These are phyloP conservation scores for Allomyces arbusculus DNA, from an alignment of 192 early-diverging fungal species.

Conservation along the genomic window DNA sequence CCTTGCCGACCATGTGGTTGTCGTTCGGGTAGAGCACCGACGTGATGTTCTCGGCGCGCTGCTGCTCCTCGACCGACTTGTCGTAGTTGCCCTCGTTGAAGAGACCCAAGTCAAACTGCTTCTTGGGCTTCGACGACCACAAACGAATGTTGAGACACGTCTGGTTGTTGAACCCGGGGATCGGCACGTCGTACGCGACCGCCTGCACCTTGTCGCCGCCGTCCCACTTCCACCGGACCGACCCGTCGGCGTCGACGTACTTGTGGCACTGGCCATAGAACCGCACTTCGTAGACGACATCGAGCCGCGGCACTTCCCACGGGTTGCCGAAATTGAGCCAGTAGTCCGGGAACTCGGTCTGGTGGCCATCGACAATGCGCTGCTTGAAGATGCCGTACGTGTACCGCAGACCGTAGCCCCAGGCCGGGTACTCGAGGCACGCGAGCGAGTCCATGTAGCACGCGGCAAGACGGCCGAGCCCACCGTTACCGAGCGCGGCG, in stretches of 20 bases:
- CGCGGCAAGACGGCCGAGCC: constrained; percentile 86
- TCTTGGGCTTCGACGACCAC: constrained; percentile 84
- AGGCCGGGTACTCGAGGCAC: constrained; percentile 77
- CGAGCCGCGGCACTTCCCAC: constrained; percentile 86
- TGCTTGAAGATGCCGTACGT: constrained; percentile 99
- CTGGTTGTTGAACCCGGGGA: constrained; percentile 86
- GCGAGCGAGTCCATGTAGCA: constrained; percentile 97
- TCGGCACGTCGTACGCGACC: constrained; percentile 90
- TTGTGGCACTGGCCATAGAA: constrained; percentile 77
- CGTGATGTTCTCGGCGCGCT: constrained; percentile 80
- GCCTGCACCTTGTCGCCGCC: constrained; percentile 69
- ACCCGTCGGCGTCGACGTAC: constrained; percentile 38
- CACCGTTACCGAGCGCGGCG: constrained; percentile 93
- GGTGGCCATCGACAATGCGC: constrained; percentile 84
- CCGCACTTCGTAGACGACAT: constrained; percentile 70
- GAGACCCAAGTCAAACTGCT: constrained; percentile 63
- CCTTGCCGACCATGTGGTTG: constrained; percentile 92
- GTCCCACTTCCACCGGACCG: constrained; percentile 61
- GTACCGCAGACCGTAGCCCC: constrained; percentile 96
- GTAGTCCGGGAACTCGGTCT: constrained; percentile 85
- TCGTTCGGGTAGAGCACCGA: constrained; percentile 94
- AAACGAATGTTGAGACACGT: constrained; percentile 93
- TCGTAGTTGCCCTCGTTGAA: constrained; percentile 87
- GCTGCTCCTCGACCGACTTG: constrained; percentile 77
- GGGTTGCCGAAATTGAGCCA: constrained; percentile 95